These are phyloP conservation scores for Flaveria linearis DNA, from an alignment of 129 eudicot species.

Conservation along the genomic window DNA sequence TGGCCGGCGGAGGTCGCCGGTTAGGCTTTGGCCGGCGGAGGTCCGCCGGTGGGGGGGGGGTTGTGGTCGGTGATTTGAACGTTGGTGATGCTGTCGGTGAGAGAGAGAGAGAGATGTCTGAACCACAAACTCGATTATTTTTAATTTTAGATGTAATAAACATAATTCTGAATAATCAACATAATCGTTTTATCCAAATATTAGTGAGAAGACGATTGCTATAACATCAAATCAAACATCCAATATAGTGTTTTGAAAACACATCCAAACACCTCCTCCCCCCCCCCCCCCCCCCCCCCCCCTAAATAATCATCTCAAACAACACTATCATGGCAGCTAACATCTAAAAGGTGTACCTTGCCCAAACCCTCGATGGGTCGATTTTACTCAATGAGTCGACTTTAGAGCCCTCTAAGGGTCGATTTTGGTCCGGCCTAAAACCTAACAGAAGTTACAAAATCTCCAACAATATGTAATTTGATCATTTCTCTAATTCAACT, in stretches of 20 bases:
- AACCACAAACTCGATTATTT: too few relatives aligned
- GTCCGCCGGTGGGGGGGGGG: too few relatives aligned
- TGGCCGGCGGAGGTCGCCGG: too few relatives aligned
- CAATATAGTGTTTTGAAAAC: neutral
- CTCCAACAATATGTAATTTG: neutral
- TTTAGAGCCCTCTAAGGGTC: neutral
- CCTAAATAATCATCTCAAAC: neutral
- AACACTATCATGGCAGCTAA: slow-evolving; percentile 2
- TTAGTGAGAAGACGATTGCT: too few relatives aligned
- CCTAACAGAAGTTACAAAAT: slow-evolving; percentile 20
- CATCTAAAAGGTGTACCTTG: slow-evolving; percentile 3
- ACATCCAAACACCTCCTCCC: neutral
- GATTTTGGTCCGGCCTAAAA: neutral
- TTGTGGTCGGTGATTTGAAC: too few relatives aligned
- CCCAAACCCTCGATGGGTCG: neutral
- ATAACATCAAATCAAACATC: neutral
- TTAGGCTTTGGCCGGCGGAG: too few relatives aligned
- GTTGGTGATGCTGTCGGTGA: too few relatives aligned
- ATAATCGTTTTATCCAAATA: neutral
- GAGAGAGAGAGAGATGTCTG: too few relatives aligned
- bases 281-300: too few relatives aligned
- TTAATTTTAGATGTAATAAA: too few relatives aligned
- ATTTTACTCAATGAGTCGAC: neutral
- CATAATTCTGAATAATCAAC: neutral
- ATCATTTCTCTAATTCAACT: neutral